A percentile compares a stretch with the other conserved stretches of the same genome.
Conservation (phyloP, 2,329 filamentous ascomycete genomes). For the Apiospora rasikravindrae region DNA sequence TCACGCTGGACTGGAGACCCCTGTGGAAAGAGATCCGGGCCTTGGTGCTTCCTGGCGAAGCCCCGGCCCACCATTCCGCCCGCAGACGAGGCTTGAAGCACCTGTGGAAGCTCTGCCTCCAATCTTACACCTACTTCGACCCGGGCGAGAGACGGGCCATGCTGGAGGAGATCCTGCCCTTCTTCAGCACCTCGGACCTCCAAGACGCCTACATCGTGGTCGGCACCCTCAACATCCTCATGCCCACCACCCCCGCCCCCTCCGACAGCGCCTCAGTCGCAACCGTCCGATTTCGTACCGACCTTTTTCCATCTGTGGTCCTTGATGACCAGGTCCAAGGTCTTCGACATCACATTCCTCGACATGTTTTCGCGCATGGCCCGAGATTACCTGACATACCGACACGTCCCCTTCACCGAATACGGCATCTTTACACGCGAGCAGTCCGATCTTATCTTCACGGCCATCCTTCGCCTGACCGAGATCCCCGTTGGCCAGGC, state of each 20-base stretch:
- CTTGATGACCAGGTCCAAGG: slow-evolving; percentile 85
- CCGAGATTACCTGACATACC: slow-evolving; percentile 77
- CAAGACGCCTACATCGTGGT: slow-evolving; percentile 94
- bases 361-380: slow-evolving; percentile 89
- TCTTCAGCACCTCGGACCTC: slow-evolving; percentile 91
- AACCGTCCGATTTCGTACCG: slow-evolving; percentile 86
- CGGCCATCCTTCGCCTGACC: slow-evolving; percentile 83
- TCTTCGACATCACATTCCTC: slow-evolving; percentile 84
- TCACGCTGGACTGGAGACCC: slow-evolving; percentile 91
- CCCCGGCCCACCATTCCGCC: slow-evolving; percentile 65
- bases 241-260: slow-evolving; percentile 83
- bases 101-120: slow-evolving; percentile 86
- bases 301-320: slow-evolving; percentile 98
- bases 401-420: slow-evolving; percentile 79
- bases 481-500: slow-evolving; percentile 97
- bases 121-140: slow-evolving; percentile 91
- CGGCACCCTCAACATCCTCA: slow-evolving; percentile 81
- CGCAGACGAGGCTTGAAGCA: slow-evolving; percentile 64
- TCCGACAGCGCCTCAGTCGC: slow-evolving; percentile 72
- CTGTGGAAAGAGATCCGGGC: slow-evolving; percentile 92
- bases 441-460: slow-evolving; percentile 92
- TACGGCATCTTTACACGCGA: slow-evolving; percentile 92
- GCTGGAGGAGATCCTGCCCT: slow-evolving; percentile 80
- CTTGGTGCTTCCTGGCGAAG: slow-evolving; percentile 86
- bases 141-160: slow-evolving; percentile 83